These are phyloP conservation scores for Colletotrichum tamarilloi DNA, from an alignment of 2,329 filamentous ascomycete species.

Conservation along the genomic window DNA sequence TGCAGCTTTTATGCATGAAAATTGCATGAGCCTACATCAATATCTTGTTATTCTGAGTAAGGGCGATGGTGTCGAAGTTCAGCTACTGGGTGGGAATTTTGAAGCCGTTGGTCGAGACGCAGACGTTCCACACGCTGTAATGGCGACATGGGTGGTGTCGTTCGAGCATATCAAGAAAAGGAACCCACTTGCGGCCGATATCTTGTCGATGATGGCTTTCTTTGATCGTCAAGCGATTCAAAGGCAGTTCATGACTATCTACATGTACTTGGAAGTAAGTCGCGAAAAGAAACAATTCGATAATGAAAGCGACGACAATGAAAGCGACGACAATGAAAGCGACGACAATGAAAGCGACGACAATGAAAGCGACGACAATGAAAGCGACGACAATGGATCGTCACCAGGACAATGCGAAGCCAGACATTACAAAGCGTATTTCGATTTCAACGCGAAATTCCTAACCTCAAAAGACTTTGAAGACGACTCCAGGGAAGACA, in stretches of 20 bases:
- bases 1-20: slow-evolving; percentile 48
- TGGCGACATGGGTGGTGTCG: slow-evolving; percentile 47
- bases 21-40: slow-evolving; percentile 37
- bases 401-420: too few species aligned
- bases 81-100: slow-evolving; percentile 37
- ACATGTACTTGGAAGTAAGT: background rate
- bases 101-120: slow-evolving; percentile 43
- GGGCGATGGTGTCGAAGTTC: slow-evolving; percentile 37
- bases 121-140: slow-evolving; percentile 39
- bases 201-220: slow-evolving; percentile 47
- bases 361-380: too few species aligned
- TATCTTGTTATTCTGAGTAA: slow-evolving; percentile 44
- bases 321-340: too few species aligned
- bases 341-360: too few species aligned
- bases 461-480: background rate
- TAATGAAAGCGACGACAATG: too few species aligned
- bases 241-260: slow-evolving; percentile 37
- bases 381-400: too few species aligned
- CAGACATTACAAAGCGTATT: too few species aligned
- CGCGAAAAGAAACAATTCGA: too few species aligned
- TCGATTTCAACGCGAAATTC: background rate
- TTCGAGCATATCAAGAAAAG: slow-evolving; percentile 46
- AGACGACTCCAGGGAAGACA: background rate
- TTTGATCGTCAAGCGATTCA: slow-evolving; percentile 47
- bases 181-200: slow-evolving; percentile 40